Evolutionary conservation across 2,329 filamentous ascomycete species (phyloP).

Genomic region (Phoma sp.): DNA sequence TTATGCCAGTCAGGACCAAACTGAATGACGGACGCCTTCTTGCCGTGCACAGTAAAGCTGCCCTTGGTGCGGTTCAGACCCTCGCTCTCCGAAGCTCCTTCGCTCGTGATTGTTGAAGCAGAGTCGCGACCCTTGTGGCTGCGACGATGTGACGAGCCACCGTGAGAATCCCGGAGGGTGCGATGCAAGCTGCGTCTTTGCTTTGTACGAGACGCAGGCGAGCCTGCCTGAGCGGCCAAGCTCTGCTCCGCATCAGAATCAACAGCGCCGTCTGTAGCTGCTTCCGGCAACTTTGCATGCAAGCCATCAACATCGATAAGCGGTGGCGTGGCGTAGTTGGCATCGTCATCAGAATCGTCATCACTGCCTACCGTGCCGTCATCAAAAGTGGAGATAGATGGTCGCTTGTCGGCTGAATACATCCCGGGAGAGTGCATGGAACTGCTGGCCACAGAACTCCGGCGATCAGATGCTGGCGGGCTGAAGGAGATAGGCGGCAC

Average conservation of each 20-base stretch:
- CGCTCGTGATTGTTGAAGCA: slow-evolving; percentile 61
- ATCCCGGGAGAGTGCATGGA: slow-evolving; percentile 43
- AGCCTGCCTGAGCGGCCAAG: slow-evolving; percentile 38
- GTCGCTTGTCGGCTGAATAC: slow-evolving; percentile 39
- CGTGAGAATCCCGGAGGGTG: slow-evolving; percentile 79
- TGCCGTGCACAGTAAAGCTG: slow-evolving; percentile 95
- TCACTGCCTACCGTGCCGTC: slow-evolving; percentile 38
- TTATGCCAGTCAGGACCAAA: slow-evolving; percentile 90
- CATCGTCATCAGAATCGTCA: slow-evolving; percentile 39
- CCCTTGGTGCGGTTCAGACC: slow-evolving; percentile 79
- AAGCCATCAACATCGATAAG: slow-evolving; percentile 31
- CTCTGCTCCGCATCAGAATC: slow-evolving; percentile 39
- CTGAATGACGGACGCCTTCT: slow-evolving; percentile 97
- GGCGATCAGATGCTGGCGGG: slow-evolving; percentile 38
- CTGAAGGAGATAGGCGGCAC: slow-evolving; percentile 43
- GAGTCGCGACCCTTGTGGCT: slow-evolving; percentile 80
- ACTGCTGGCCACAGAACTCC: slow-evolving; percentile 42
- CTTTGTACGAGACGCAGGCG: slow-evolving; percentile 65
- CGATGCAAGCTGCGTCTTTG: slow-evolving; percentile 87
- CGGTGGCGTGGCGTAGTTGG: slow-evolving; percentile 42
- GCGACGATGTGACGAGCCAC: slow-evolving; percentile 69
- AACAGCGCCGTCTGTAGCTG: slow-evolving; percentile 30
- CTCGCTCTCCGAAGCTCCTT: slow-evolving; percentile 61
- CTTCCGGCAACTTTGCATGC: slow-evolving; percentile 34
- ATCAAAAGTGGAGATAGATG: slow-evolving; percentile 43